Conservation (phyloP, 176 grass and related monocot species). For the Aegilops longissima region DNA sequence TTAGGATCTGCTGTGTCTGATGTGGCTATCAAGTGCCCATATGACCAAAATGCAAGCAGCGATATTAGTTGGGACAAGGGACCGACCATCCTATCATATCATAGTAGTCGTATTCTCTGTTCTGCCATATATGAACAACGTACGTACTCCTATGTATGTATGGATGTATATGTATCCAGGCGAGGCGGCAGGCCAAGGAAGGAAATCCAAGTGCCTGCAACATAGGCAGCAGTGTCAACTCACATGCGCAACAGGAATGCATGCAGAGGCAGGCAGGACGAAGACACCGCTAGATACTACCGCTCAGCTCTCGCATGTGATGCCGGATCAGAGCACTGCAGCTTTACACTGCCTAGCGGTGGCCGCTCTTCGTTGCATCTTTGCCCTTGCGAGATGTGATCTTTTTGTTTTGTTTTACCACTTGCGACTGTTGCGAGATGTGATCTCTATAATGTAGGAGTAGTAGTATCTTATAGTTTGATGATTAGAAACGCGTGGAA, state of each 20-base stretch:
- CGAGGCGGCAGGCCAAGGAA: not conserved
- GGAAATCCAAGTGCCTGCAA: conserved; percentile 7
- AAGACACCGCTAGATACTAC: not conserved
- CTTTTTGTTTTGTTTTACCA: too few relatives aligned
- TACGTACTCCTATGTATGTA: not conserved
- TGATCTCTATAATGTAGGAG: not conserved
- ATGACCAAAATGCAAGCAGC: not conserved
- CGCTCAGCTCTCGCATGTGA: conserved; percentile 3
- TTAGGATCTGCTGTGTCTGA: not conserved
- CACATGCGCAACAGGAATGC: conserved; percentile 17
- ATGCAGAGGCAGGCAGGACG: not conserved
- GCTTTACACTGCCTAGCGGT: not conserved
- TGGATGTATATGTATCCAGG: not conserved
- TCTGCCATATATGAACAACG: not conserved
- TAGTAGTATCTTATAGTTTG: not conserved
- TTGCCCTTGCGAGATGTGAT: too few relatives aligned
- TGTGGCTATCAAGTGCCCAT: not conserved
- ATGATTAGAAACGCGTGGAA: not conserved
- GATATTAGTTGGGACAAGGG: not conserved
- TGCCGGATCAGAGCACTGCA: not conserved
- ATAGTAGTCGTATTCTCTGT: not conserved
- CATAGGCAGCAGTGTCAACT: not conserved
- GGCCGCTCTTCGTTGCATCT: too few relatives aligned
- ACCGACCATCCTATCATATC: not conserved
- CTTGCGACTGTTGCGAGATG: not conserved